phyloP scores from a whole-genome alignment of 768 basidiomycete species.

The Tulasnella sp. region DNA sequence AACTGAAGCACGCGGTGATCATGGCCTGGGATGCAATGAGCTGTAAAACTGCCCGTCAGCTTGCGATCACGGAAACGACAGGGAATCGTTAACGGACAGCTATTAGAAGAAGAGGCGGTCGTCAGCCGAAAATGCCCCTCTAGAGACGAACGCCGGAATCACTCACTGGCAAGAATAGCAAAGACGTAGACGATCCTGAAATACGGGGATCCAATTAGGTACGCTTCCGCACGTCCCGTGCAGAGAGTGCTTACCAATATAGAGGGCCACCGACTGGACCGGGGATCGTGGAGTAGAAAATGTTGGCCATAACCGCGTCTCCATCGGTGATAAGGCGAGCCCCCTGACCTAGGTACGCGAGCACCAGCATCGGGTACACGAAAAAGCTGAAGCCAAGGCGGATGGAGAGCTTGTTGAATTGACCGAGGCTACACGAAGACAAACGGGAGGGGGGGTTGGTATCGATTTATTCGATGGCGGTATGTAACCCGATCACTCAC shows the following conservation, averaged over 20 bases:
- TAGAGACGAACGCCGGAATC: too few relatives aligned
- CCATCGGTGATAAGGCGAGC: slow-evolving; percentile 61
- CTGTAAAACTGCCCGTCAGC: slow-evolving; percentile 41
- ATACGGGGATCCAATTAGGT: not conserved
- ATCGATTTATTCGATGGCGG: not conserved
- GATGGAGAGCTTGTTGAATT: slow-evolving; percentile 66
- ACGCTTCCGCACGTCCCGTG: not conserved
- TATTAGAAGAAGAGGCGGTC: not conserved
- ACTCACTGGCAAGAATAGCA: slow-evolving; percentile 68
- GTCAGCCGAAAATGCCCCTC: not conserved
- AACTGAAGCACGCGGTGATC: slow-evolving; percentile 63
- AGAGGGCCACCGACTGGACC: slow-evolving; percentile 56
- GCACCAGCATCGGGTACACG: slow-evolving; percentile 62
- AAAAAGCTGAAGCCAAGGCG: slow-evolving; percentile 58
- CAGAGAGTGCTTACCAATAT: slow-evolving; percentile 54
- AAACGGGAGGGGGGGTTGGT: slow-evolving; percentile 17
- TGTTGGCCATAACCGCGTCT: slow-evolving; percentile 53
- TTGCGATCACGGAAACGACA: not conserved
- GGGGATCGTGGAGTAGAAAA: slow-evolving; percentile 70
- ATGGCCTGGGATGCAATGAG: slow-evolving; percentile 67
- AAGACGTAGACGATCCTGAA: slow-evolving; percentile 63
- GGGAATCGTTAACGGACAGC: slow-evolving; percentile 20
- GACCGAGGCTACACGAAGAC: slow-evolving; percentile 56
- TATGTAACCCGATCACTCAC: slow-evolving; percentile 45
- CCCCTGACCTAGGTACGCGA: slow-evolving; percentile 75